Percentiles rank a stretch among this genome's conserved stretches.
phyloP scores from a whole-genome alignment of 805 yeast species.

The Monosporozyma yasuniensis region DNA sequence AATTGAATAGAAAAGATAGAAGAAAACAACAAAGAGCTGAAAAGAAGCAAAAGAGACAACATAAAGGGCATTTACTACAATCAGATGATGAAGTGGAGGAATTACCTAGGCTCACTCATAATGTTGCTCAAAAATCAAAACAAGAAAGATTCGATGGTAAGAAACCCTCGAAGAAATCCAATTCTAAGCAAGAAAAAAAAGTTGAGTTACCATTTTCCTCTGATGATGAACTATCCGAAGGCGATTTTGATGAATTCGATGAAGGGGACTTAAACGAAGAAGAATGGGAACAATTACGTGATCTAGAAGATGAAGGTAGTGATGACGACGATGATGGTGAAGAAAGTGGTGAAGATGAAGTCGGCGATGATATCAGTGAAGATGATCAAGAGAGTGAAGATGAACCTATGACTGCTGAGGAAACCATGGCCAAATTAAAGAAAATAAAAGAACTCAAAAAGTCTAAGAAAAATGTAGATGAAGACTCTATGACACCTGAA shows the following conservation, averaged over 20 bases:
- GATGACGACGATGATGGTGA: slow-evolving; percentile 22
- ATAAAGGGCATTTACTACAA: background rate
- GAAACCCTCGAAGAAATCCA: background rate
- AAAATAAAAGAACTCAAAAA: slow-evolving; percentile 18
- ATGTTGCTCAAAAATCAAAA: background rate
- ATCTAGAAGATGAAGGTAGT: slow-evolving; percentile 18
- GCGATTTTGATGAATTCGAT: slow-evolving; percentile 37
- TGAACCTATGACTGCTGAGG: slow-evolving; percentile 32
- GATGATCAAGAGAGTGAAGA: slow-evolving; percentile 25
- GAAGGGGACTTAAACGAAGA: slow-evolving; percentile 33
- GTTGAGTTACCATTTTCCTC: slow-evolving; percentile 32
- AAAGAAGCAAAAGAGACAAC: slow-evolving; percentile 25
- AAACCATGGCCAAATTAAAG: slow-evolving; percentile 37
- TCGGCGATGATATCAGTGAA: slow-evolving; percentile 13
- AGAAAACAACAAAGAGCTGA: slow-evolving; percentile 34
- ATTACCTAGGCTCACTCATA: background rate
- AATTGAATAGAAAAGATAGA: slow-evolving; percentile 34
- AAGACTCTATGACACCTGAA: slow-evolving; percentile 24
- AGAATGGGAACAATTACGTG: slow-evolving; percentile 26
- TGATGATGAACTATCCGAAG: slow-evolving; percentile 36
- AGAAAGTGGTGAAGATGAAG: slow-evolving; percentile 22
- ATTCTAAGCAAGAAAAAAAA: background rate
- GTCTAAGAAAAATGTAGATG: slow-evolving; percentile 14
- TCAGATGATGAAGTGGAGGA: background rate
- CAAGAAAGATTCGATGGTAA: background rate